Evolutionary conservation across 2,329 filamentous ascomycete species (phyloP), one percentile per base, ranked within the genome.

Genomic region (Bipolaris cookei): DNA sequence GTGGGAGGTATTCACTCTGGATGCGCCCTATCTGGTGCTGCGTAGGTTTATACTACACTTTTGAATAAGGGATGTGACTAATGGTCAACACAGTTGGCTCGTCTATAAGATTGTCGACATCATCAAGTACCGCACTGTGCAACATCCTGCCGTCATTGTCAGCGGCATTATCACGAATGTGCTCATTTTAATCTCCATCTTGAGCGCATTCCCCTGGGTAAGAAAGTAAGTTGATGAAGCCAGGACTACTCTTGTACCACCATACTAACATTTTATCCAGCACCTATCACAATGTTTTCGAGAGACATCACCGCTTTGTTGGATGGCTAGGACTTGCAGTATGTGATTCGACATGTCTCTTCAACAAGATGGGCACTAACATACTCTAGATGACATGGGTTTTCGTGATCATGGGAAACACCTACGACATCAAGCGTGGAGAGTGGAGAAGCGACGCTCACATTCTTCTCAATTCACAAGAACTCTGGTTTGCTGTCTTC

Each of bases 291-390:
- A 75, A 75, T 50, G 69, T 70, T 1, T 75, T 75, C 42, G 72
- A 75, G 46, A 74, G 69, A 54, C 70, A 74, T 42, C 72, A 75
- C 55, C 65, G 72, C 1, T 75, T 75, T 49, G 61, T 75, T 46
- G 72, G 72, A 43, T 75, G 72, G 72, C 54, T 75, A 13, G 72
- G 72, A 41, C 70, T 75, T 20, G 72, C 72, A 23, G 72, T 75
- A 65, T 28, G 69, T 61, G 35, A 8, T 25, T 23, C 16, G 14
- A 14, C 7, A 25, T 7, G 14, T 14, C 21, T 11, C n/a, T 14
- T 5, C 1, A 13, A 16, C 1, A 23, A 28, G 3, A 39, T 16
- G 16, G 3, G 37, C 2, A 47, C 61, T 68, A 23, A 70, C n/a
- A n/a, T 18, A 3, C 43, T 1, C 7, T 16, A 74, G 72, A 72